Base-by-base conservation (phyloP, 768 basidiomycete genomes). In the Hemileccinum rubropunctum region DNA sequence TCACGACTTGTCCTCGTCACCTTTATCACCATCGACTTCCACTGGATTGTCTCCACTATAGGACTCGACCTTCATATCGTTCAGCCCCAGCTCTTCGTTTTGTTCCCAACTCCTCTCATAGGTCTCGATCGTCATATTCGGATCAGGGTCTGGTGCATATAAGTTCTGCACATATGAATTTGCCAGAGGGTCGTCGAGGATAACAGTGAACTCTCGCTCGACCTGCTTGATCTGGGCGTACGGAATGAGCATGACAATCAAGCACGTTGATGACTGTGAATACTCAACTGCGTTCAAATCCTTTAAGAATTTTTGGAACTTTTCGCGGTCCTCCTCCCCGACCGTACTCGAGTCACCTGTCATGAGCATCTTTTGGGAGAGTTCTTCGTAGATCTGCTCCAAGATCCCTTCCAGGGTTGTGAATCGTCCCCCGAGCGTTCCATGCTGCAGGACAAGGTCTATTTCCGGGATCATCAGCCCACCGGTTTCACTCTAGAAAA, bases 91-190 rank as follows among this genome's bases (percentile, higher is more conserved):
- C 43, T 93, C 91, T 65, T 98, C 97, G 59, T 99, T 94, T 74
- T 99, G 93, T 38, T 91, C 81, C 73, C 80, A 89, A 4, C 83
- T 82, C 42, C 97, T 76, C 35, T 94, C 89, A 62, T 98, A 99
- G 48, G 68, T 64, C 64, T 88, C 90, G 45, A 89, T 78, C 27
- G 68, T 75, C 89, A 99, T 91, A 61, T 94, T 93, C 1, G 95
- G 95, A 63, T 98, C 95, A 0, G 90, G 84, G 63, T 99, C 95
- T 4, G 97, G 97, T 0, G 97, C 95, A 64, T 95, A 98, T n/a
- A 95, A 60, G 66, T 93, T 97, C 67, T 99, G 97, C 39, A 99
- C 73, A 63, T 98, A 95, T 3, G 92, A 95, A 67, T 98, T 98
- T 13, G 91, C 86, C 17, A 98, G 75, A 3, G 97, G 97, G 63